A percentile compares a stretch with the other conserved stretches of the same genome.
Conservation (phyloP, 345 rosid species). For the Syzygium oleosum region DNA sequence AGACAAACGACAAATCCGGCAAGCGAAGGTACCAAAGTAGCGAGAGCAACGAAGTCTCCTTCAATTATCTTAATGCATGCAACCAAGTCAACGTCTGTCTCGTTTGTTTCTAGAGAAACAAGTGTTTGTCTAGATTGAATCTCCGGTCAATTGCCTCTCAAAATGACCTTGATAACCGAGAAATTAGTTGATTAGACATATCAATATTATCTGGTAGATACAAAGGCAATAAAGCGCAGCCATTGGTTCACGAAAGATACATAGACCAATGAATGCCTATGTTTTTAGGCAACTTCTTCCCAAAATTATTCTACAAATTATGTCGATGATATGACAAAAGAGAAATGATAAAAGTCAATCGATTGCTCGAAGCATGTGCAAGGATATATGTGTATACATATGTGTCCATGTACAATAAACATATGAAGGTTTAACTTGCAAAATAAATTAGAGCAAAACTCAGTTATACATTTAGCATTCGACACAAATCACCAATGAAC, state of each 20-base stretch:
- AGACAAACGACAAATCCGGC: background rate
- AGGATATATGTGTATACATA: background rate
- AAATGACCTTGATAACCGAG: background rate
- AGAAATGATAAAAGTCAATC: background rate
- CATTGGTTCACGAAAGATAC: background rate
- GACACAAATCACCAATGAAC: background rate
- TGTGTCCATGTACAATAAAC: too few species aligned
- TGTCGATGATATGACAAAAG: background rate
- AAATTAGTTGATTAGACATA: background rate
- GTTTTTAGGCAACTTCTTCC: background rate
- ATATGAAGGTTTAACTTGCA: too few species aligned
- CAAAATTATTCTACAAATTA: background rate
- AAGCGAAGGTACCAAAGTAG: background rate
- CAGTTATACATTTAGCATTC: background rate
- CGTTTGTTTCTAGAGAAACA: too few species aligned
- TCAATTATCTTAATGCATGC: background rate
- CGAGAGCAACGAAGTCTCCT: background rate
- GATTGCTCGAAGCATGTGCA: background rate
- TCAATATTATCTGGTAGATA: rapidly evolving
- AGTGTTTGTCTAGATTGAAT: background rate
- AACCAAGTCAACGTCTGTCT: background rate
- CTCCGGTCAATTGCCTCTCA: background rate
- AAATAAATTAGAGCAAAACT: too few species aligned
- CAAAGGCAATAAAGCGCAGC: background rate
- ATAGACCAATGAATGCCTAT: background rate